Percentiles rank a stretch among this genome's conserved stretches.
These are phyloP conservation scores for Russula foetens DNA, from an alignment of 768 basidiomycete species.

Conservation along the genomic window DNA sequence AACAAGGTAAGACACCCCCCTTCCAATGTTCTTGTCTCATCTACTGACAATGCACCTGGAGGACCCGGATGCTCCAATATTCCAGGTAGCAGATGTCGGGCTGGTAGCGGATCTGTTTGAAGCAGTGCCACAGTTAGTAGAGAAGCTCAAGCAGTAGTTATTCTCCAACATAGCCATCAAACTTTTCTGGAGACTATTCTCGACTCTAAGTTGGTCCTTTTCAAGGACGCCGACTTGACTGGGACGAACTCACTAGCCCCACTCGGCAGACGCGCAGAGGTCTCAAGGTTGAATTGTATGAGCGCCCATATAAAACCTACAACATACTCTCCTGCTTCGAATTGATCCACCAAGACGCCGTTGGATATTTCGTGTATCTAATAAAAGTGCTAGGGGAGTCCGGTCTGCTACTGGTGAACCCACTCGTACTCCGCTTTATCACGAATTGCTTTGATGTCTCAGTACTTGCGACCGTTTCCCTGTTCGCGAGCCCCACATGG, in stretches of 20 bases:
- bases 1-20: constrained; percentile 69
- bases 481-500: not conserved
- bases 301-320: not conserved
- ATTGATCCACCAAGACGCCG: not conserved
- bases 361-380: not conserved
- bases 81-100: constrained; percentile 95
- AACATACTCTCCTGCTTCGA: not conserved
- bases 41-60: constrained; percentile 26
- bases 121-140: constrained; percentile 81
- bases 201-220: not conserved
- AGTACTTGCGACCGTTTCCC: not conserved
- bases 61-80: constrained; percentile 98
- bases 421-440: not conserved
- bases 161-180: not conserved
- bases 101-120: constrained; percentile 92
- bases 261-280: not conserved
- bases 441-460: not conserved
- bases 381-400: not conserved
- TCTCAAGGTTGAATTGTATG: not conserved
- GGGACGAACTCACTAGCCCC: not conserved
- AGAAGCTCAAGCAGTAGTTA: constrained; percentile 59
- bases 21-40: not conserved
- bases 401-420: not conserved
- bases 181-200: not conserved
- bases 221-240: not conserved